Conservation (phyloP, 2,329 filamentous ascomycete genomes). For the Tolypocladium ophioglossoides region DNA sequence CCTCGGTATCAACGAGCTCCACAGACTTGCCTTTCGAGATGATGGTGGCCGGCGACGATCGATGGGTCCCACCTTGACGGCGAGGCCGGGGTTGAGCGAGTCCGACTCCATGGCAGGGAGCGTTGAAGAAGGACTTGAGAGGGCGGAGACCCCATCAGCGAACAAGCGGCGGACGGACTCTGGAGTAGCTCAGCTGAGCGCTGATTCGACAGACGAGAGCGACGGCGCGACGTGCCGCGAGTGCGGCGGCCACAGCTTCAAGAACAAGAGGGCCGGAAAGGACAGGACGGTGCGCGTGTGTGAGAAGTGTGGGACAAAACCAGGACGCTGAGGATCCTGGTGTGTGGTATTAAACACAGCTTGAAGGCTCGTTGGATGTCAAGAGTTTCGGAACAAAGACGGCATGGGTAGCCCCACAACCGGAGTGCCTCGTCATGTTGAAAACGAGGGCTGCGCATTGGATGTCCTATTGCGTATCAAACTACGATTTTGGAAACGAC, state of each 20-base stretch:
- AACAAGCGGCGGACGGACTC: slow-evolving; percentile 22
- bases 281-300: slow-evolving; percentile 5
- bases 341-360: no score
- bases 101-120: slow-evolving; percentile 9
- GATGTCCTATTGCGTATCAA: background rate
- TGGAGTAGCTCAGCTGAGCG: slow-evolving; percentile 20
- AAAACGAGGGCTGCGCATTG: background rate
- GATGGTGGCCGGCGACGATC: slow-evolving; percentile 18
- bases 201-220: slow-evolving; percentile 12
- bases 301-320: slow-evolving; percentile 2
- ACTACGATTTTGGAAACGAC: background rate
- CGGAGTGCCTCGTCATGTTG: background rate
- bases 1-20: slow-evolving; percentile 17
- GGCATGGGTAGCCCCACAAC: background rate
- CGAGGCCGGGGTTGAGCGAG: slow-evolving; percentile 10
- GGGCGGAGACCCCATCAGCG: background rate
- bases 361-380: no score
- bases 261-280: slow-evolving; percentile 2
- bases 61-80: slow-evolving; percentile 12
- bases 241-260: slow-evolving; percentile 3
- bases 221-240: slow-evolving; percentile 4
- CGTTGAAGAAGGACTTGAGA: slow-evolving; percentile 10
- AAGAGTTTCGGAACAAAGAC: background rate
- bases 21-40: slow-evolving; percentile 14
- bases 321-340: background rate